phyloP scores from a whole-genome alignment of 306 rosid genomes.

The Argentina anserina region DNA sequence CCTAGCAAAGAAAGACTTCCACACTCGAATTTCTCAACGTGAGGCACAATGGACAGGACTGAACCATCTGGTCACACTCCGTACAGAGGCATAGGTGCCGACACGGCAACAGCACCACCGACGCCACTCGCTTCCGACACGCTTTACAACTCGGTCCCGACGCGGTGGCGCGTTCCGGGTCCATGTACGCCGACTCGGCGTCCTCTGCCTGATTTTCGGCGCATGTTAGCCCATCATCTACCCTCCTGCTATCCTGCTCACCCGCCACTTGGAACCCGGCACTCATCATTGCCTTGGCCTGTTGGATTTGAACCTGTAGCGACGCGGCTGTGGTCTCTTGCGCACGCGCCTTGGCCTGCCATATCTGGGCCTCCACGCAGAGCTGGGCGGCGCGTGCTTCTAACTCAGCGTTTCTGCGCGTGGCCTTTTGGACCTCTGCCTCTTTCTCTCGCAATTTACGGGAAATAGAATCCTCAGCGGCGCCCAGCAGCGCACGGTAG shows the following conservation, averaged over 20 bases:
- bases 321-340: constrained; percentile 71
- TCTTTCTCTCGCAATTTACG: constrained; percentile 65
- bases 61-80: constrained; percentile 58
- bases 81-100: constrained; percentile 75
- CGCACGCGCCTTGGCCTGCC: constrained; percentile 76
- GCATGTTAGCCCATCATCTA: constrained; percentile 38
- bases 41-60: constrained; percentile 74
- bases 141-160: constrained; percentile 66
- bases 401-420: constrained; percentile 63
- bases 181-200: constrained; percentile 75
- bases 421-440: constrained; percentile 56
- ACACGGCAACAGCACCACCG: constrained; percentile 79
- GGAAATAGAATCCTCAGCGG: constrained; percentile 58
- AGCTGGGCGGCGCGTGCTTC: constrained; percentile 87
- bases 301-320: constrained; percentile 68
- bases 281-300: constrained; percentile 45
- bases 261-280: constrained; percentile 17
- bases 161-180: constrained; percentile 52
- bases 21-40: constrained; percentile 66
- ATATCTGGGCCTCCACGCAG: constrained; percentile 61
- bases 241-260: constrained; percentile 29
- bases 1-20: constrained; percentile 58
- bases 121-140: constrained; percentile 61
- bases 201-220: constrained; percentile 69
- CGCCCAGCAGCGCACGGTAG: constrained; percentile 49